A percentile compares a stretch with the other conserved stretches of the same genome.
Evolutionary conservation across 2,329 filamentous ascomycete species (phyloP).

Genomic region (Penicillium italicum): DNA sequence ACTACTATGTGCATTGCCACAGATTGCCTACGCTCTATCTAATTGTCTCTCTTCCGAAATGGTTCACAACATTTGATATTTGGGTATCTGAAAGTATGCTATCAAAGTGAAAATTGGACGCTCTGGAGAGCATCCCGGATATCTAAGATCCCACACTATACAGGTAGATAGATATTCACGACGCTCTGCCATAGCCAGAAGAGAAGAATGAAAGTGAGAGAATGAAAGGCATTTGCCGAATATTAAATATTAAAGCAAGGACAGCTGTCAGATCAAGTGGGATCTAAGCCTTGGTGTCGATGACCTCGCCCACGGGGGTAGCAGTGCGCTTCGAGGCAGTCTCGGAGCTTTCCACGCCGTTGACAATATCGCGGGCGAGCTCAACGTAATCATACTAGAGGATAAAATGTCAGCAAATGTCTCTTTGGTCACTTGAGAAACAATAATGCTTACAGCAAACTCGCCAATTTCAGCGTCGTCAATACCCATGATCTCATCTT

Average conservation of each 20-base stretch:
- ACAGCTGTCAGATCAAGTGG: not conserved
- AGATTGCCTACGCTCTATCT: not conserved
- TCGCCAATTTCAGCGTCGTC: constrained; percentile 90
- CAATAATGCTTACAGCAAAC: constrained; percentile 62
- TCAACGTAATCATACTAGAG: constrained; percentile 80
- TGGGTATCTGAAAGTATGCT: constrained; percentile 14
- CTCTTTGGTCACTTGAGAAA: not conserved
- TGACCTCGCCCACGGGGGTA: constrained; percentile 23
- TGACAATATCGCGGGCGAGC: constrained; percentile 66
- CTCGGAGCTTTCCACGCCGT: constrained; percentile 34
- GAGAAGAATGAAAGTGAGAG: not conserved
- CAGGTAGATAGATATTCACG: not conserved
- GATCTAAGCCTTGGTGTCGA: constrained; percentile 27
- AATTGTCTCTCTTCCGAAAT: too few relatives aligned
- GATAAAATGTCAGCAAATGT: constrained; percentile 2
- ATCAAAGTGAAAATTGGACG: not conserved
- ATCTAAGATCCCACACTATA: not conserved
- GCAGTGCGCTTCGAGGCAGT: constrained; percentile 30
- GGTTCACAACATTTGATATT: not conserved
- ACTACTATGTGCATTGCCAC: not conserved
- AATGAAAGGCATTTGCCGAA: not conserved
- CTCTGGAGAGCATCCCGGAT: not conserved
- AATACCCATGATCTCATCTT: constrained; percentile 79
- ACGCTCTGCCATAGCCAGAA: not conserved
- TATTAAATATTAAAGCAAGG: constrained; percentile 11